These are phyloP conservation scores for Areca catechu DNA, from an alignment of 176 grass and related monocot genomes.

Conservation along the genomic window DNA sequence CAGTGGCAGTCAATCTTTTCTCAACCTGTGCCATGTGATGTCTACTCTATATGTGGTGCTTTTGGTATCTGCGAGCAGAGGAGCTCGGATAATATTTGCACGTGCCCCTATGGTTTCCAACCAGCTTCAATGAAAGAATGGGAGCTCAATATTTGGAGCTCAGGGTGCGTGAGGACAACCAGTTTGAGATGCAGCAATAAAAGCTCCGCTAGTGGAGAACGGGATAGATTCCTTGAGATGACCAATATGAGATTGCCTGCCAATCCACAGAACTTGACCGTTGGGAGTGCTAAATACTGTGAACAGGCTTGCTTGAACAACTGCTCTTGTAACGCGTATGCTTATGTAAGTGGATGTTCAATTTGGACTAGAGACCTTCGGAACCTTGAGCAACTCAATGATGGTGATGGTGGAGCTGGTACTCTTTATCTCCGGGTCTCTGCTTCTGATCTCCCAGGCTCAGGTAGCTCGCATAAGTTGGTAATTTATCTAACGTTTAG, in stretches of 20 bases:
- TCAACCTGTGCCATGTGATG: too few species aligned
- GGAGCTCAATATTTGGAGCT: constrained; percentile 17
- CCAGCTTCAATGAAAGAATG: constrained; percentile 13
- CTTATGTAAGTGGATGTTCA: constrained; percentile 4
- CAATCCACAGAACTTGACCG: not conserved
- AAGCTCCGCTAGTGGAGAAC: not conserved
- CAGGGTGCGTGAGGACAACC: constrained; percentile 26
- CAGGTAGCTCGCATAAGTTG: constrained; percentile 7
- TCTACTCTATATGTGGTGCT: not conserved
- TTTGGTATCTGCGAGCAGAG: constrained; percentile 34
- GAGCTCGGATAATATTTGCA: not conserved
- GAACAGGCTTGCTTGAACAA: constrained; percentile 33
- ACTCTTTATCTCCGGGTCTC: constrained; percentile 23
- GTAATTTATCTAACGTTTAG: not conserved
- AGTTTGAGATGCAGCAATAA: constrained; percentile 9
- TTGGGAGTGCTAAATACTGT: constrained; percentile 12
- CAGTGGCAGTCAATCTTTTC: too few species aligned
- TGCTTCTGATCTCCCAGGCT: constrained; percentile 12
- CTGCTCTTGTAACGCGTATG: constrained; percentile 33
- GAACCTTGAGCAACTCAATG: constrained; percentile 1
- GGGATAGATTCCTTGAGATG: constrained; percentile 36
- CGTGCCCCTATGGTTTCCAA: constrained; percentile 6
- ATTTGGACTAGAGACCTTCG: constrained; percentile 20
- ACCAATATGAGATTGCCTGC: constrained; percentile 25
- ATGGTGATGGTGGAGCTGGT: constrained; percentile 14